These are phyloP conservation scores for Jamesozyma piceae DNA, from an alignment of 805 yeast species.

Conservation along the genomic window DNA sequence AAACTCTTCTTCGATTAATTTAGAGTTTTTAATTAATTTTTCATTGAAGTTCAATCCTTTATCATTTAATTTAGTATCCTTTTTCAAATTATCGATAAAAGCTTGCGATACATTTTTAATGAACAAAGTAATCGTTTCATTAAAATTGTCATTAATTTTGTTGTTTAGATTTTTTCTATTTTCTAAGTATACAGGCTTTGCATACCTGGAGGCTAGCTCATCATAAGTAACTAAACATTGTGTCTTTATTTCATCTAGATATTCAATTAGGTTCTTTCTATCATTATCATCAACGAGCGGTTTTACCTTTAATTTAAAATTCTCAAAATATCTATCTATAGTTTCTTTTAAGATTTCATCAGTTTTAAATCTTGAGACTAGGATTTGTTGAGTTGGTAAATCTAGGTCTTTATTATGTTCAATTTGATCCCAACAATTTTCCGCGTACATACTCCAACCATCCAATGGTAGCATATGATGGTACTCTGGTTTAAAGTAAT, in stretches of 20 bases:
- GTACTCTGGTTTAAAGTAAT: constrained; percentile 56
- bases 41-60: constrained; percentile 23
- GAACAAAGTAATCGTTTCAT: constrained; percentile 36
- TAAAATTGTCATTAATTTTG: constrained; percentile 40
- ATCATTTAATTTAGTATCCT: constrained; percentile 20
- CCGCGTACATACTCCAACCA: constrained; percentile 91
- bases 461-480: constrained; percentile 86
- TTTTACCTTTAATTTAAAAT: constrained; percentile 27
- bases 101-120: constrained; percentile 32
- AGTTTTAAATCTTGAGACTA: constrained; percentile 90
- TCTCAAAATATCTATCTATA: constrained; percentile 35
- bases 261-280: constrained; percentile 32
- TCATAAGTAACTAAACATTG: constrained; percentile 50
- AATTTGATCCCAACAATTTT: constrained; percentile 88
- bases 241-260: constrained; percentile 36
- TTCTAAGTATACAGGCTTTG: constrained; percentile 53
- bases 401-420: constrained; percentile 89
- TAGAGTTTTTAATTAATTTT: constrained; percentile 2
- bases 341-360: constrained; percentile 68
- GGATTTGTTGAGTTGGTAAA: constrained; percentile 89
- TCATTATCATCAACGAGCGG: constrained; percentile 24
- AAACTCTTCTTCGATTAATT: background rate
- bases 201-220: constrained; percentile 66
- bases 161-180: constrained; percentile 43
- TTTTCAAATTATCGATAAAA: constrained; percentile 27